Evolutionary conservation across 352 stramenopile species (phyloP), one percentile per base, ranked within the genome.

Genomic region (Globisporangium nunn): DNA sequence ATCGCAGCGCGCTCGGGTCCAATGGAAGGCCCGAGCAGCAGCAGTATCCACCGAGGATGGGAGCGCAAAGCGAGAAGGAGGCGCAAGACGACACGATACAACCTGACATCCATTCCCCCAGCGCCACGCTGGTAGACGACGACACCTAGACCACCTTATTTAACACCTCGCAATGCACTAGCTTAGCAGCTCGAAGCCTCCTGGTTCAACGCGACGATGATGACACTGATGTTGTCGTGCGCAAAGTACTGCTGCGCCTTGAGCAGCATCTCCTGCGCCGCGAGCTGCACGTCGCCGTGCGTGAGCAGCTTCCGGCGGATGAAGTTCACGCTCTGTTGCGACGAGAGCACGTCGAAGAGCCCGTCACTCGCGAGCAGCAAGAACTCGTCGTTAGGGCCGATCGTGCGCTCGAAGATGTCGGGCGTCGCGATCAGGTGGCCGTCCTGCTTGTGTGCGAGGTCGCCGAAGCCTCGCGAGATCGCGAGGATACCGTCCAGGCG

Each of bases 261-360:
- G 53, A 91, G 70, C 45, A 96, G 68, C 44, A 96, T 74, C 64
- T 92, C 88, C 64, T 96, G 84, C 1, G 86, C 85, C 6, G 87
- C 88, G 23, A 91, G 62, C 66, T 97, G 86, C 31, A 97, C 81
- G 56, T 97, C 87, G 50, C 90, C 85, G 59, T 96, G 81, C 44
- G 82, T 82, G 33, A 79, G 72, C 23, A 97, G 76, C 66, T 94
- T 90, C n/a, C 85, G 77, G 28, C 87, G 64, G 48, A 96, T 84
- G 52, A 96, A 96, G 61, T 97, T 97, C 6, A 97, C 82, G 23
- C 83, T 80, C 57, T 95, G 84, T 54, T 97, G 87, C 51, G 85
- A 95, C 28, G 87, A 87, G 17, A 97, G 65, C 30, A 96, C 87
- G 57, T 97, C 90, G 63, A 95, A 97, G 29, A 97, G 73, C 6